Evolutionary conservation across 2,329 filamentous ascomycete genomes (phyloP), one percentile per base, ranked within the genome.

Genomic region (Fusarium miscanthi): DNA sequence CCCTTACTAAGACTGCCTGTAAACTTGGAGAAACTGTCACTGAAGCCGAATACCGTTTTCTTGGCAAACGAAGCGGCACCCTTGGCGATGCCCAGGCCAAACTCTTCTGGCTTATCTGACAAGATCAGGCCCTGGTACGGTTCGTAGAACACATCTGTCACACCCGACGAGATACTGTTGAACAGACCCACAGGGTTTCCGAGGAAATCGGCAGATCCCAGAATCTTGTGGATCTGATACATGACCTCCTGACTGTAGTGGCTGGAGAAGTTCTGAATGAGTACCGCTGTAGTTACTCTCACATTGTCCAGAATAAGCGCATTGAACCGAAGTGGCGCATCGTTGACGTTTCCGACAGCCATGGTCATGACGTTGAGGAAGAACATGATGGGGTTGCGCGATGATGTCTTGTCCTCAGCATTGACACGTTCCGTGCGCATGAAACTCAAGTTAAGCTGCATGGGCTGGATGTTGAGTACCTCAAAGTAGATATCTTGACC

Each of bases 291-390:
- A 1, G 96, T 97, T 9, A 99, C 93, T 33, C 96, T 91, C 48
- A 96, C 95, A 77, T 99, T 99, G 82, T 99, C 96, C 30, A 99
- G 85, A 85, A 99, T 93, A 30, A 99, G 85, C 2, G 96, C 94
- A 72, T 98, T 99, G 80, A 99, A 90, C 52, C 94, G 91, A 59
- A 99, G 91, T 0, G 96, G 97, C 11, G 96, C 96, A 82, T 99
- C 97, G 78, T 99, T 99, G 85, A 99, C 94, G 78, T 99, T 99
- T 72, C 96, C 96, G 78, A 99, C 96, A 19, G 96, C 97, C 96
- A 99, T 99, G 2, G 97, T 98, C 86, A 99, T 91, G 74, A 98
- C 94, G 79, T 99, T 98, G 81, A 98, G 91, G 80, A 98, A 95
- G 85, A 98, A 99, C 95, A 98, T 98, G 81, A 99, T 88, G 2